Base-by-base conservation (phyloP, 192 early-diverging fungal species). In the Coemansia sp. region DNA sequence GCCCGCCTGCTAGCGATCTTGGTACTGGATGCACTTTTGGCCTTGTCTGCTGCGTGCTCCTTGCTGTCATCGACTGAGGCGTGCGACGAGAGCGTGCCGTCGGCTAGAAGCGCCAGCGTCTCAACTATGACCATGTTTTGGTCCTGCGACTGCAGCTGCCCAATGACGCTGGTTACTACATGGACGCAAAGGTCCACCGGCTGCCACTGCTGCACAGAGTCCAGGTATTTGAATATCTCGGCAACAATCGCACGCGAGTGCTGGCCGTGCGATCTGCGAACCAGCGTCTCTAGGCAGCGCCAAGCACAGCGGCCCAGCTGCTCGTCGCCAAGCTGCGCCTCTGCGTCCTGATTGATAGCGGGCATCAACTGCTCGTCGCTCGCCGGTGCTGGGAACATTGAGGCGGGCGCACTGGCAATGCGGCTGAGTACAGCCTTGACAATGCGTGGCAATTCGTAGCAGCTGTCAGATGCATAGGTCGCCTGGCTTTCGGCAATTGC, bases 401-500 rank as follows among this genome's bases (percentile, higher is more conserved):
- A 27, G 20, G 53, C 41, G 3, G 66, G 66, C 1, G 61, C 44
- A 5, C 36, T 63, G 24, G 70, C 72, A 33, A 84, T 74, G 64
- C 78, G 71, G 16, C 55, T 52, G 66, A 66, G 77, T 2, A 92
- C 75, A 9, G 92, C 81, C 27, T 82, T 82, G 24, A 91, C 70
- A 29, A 92, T 87, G 63, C 84, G 72, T n/a, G 85, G 79, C 22
- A 92, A 75, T 66, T 92, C 90, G 16, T 80, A 73, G 72, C 88
- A 87, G 75, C 81, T 77, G 49, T 91, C 85, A 3, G 85, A 69
- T 5, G 89, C 87, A 43, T 90, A 84, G 12, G 91, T 83, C 9
- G 91, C 90, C n/a, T 72, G 72, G 38, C 89, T 89, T 18, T 89
- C 87, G 7, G 87, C 83, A 11, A 86, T 76, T 18, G 85, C 89